Base-by-base conservation (phyloP, 2,329 filamentous ascomycete species). In the Diplodia sapinea region DNA sequence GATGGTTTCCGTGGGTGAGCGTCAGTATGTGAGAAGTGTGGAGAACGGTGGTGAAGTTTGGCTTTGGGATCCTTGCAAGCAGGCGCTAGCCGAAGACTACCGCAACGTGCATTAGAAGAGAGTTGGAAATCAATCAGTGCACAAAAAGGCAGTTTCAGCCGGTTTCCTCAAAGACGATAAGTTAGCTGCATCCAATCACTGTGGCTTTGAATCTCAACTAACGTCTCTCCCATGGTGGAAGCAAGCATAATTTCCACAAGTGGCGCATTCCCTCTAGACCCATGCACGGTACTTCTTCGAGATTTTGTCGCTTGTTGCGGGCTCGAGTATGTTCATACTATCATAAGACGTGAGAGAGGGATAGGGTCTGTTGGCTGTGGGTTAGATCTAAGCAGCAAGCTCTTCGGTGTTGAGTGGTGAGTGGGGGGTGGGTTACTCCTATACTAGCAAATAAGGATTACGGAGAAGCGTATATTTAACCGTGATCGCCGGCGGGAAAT, bases 391-490 rank as follows among this genome's bases (percentile, higher is more conserved):
- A 47, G 3, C 50, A 26, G 12, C 4, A 17, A 15, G 23, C 9
- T 47, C 15, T 23, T 40, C 43, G 43, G 20, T 43, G 29, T 4
- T 51, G 12, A 17, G 40, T 15, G 13, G 31, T 33, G 23, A 8
- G 4, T 51, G n/a, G 36, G 17, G 7, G 20, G 29, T 20, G 23
- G 36, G 8, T 15, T 40, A 23, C 62, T 54, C 40, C 31, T 29
- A 29, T 65, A 54, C 5, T 26, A 56, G 29, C 36, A 31, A 33
- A 20, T 65, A 55, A 65, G 36, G 26, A 50, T 49, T 33, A 65
- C 36, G 63, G 63, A 65, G 59, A 63, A 63, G 59, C 47, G 17
- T 63, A 63, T 51, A 52, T 63, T 63, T 63, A 63, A 63, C 59
- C 59, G 36, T 51, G 59, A 63, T 63, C 59, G 59, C 29, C 54